Conservation (phyloP, 164 flowering plant species). For the Akebia trifoliata region DNA sequence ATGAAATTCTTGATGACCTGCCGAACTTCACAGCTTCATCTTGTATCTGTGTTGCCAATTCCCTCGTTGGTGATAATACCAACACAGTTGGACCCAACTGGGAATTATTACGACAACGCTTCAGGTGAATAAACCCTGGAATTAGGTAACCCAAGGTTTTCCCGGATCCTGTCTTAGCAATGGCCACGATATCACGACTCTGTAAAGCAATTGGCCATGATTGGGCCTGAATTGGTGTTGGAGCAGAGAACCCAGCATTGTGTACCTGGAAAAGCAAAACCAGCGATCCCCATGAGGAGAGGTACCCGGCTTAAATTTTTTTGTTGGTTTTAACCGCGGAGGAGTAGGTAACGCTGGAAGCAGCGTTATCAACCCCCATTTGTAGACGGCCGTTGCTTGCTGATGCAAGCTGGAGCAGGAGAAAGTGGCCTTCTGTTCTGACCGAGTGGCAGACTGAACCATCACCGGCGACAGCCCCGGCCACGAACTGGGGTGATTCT, state of each 20-base stretch:
- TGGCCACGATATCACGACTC: slow-evolving; percentile 78
- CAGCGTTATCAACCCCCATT: slow-evolving; percentile 60
- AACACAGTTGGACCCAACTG: slow-evolving; percentile 79
- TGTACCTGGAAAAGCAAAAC: slow-evolving; percentile 63
- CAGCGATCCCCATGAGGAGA: slow-evolving; percentile 42
- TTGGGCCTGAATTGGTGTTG: slow-evolving; percentile 95
- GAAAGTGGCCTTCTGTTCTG: slow-evolving; percentile 61
- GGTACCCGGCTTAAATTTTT: slow-evolving; percentile 24
- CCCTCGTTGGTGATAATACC: slow-evolving; percentile 90
- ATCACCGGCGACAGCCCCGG: slow-evolving; percentile 74
- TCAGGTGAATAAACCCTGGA: slow-evolving; percentile 82
- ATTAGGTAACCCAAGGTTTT: slow-evolving; percentile 85
- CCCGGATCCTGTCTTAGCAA: slow-evolving; percentile 96
- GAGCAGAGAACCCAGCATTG: slow-evolving; percentile 79
- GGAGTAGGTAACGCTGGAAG: slow-evolving; percentile 45
- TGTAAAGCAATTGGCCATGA: slow-evolving; percentile 89
- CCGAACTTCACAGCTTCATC: slow-evolving; percentile 87
- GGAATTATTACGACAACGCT: slow-evolving; percentile 46
- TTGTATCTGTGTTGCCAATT: slow-evolving; percentile 89
- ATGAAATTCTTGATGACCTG: slow-evolving; percentile 69
- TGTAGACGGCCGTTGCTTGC: slow-evolving; percentile 52
- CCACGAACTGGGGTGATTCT: slow-evolving; percentile 67
- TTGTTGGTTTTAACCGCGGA: slow-evolving; percentile 27
- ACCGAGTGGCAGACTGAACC: slow-evolving; percentile 79
- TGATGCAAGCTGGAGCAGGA: slow-evolving; percentile 81